phyloP scores from a whole-genome alignment of 257 asterid species.

The Capsicum pubescens region DNA sequence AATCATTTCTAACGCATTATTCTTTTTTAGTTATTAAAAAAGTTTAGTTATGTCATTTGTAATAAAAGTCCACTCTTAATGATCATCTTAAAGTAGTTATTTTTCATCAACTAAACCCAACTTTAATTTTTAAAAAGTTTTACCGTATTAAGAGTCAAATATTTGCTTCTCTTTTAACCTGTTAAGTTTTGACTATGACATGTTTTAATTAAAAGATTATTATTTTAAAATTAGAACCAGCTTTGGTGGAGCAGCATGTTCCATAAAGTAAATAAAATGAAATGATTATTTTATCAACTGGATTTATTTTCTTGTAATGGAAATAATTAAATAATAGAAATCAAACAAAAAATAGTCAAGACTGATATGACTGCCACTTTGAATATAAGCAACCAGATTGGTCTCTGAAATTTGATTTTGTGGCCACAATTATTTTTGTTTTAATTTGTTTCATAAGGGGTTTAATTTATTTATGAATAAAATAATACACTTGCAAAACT shows the following conservation, averaged over 20 bases:
- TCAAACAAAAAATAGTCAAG: neutral
- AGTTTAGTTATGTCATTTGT: no score
- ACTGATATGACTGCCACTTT: neutral
- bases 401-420: neutral
- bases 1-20: no score
- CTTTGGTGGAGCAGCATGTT: neutral
- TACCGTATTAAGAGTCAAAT: no score
- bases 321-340: neutral
- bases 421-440: neutral
- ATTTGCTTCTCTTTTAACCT: neutral
- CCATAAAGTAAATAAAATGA: neutral
- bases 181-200: no score
- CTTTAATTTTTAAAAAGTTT: no score
- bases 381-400: neutral
- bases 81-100: no score
- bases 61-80: no score
- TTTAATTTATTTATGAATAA: neutral
- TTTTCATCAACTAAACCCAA: no score
- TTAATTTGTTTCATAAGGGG: neutral
- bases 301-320: neutral
- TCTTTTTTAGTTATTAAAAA: no score
- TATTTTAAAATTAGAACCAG: no score
- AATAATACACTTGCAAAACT: neutral
- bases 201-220: no score
- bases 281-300: slow-evolving; percentile 2